Conservation (phyloP, 2,329 filamentous ascomycete species). For the Alternaria gansuensis region DNA sequence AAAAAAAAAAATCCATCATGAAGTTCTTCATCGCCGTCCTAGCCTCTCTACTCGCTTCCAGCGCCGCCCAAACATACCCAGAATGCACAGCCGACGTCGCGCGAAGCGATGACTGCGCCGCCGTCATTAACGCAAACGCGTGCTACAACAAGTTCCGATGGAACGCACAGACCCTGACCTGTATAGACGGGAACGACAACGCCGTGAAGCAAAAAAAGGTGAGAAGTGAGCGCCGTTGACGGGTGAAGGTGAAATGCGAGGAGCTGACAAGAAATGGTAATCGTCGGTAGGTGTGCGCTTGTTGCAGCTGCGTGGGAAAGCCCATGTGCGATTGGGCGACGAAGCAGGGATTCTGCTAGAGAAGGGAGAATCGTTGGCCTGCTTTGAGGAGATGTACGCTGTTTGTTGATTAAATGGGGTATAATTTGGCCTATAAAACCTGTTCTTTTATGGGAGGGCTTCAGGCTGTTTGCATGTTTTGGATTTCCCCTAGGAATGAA, state of each 20-base stretch:
- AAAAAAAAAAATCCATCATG: slow-evolving; percentile 18
- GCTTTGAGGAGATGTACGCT: not conserved
- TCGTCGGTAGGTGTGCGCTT: slow-evolving; percentile 39
- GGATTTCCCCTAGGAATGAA: too few relatives aligned
- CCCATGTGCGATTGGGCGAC: slow-evolving; percentile 44
- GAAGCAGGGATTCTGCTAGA: slow-evolving; percentile 32
- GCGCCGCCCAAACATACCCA: slow-evolving; percentile 28
- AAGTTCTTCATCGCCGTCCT: slow-evolving; percentile 22
- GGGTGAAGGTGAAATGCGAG: not conserved
- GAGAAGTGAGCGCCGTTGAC: not conserved
- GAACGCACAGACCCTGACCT: slow-evolving; percentile 35
- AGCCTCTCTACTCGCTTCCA: slow-evolving; percentile 24
- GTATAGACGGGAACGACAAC: slow-evolving; percentile 40
- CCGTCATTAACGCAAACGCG: slow-evolving; percentile 46
- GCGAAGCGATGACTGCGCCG: slow-evolving; percentile 41
- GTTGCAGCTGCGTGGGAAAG: slow-evolving; percentile 44
- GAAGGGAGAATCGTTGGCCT: not conserved
- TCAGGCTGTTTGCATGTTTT: too few relatives aligned
- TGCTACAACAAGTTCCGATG: slow-evolving; percentile 46
- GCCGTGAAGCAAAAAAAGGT: slow-evolving; percentile 38
- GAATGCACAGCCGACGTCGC: slow-evolving; percentile 39
- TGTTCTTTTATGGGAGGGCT: too few relatives aligned
- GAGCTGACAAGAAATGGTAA: slow-evolving; percentile 1
- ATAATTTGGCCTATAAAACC: too few relatives aligned
- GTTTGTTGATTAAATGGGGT: too few relatives aligned